Evolutionary conservation across 2,329 filamentous ascomycete species (phyloP), one percentile per base, ranked within the genome.

Genomic region (Cadophora gregata): DNA sequence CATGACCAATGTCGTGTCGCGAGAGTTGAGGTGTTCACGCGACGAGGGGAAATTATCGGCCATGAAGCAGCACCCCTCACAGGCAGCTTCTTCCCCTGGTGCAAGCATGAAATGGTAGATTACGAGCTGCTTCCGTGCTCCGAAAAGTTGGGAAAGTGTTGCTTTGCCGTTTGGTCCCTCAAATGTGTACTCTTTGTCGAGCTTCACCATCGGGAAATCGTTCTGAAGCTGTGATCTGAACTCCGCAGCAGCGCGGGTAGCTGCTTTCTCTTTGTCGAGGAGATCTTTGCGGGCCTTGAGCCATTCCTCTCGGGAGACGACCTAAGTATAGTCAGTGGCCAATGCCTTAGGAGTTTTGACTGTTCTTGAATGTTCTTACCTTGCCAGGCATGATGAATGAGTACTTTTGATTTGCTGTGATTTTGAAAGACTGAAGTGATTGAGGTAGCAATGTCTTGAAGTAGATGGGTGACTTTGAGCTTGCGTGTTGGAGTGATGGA

Each of bases 81-180:
- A 83, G 29, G 76, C 81, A 6, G 70, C 65, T 2, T 78, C 73
- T 1, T 76, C 71, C 3, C 73, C 69, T 1, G 80, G 79, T 0
- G 69, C 72, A 64, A 82, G 80, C 81, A 83, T 83, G 76, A 82
- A 83, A 72, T 83, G 81, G 69, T 82, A 82, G 42, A 83, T 66
- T 53, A 81, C 75, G 65, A 82, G 75, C 63, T 80, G 77, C 31
- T 77, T 74, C 31, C 75, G 75, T 60, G 72, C 73, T 5, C 72
- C 71, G 60, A 80, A 80, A 53, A 81, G 74, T 2, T 78, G 76
- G 1, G 48, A 8, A 24, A 80, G 70, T 1, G 69, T 73, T 29
- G 73, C 53, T 14, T 72, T 72, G 45, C 74, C 71, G 3, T 71
- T 63, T 16, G 77, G 74, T 0, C 75, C 75, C 19, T 76, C 73